Evolutionary conservation across 495 filamentous ascomycete species (phyloP).

Genomic region (Penicillium salamii): DNA sequence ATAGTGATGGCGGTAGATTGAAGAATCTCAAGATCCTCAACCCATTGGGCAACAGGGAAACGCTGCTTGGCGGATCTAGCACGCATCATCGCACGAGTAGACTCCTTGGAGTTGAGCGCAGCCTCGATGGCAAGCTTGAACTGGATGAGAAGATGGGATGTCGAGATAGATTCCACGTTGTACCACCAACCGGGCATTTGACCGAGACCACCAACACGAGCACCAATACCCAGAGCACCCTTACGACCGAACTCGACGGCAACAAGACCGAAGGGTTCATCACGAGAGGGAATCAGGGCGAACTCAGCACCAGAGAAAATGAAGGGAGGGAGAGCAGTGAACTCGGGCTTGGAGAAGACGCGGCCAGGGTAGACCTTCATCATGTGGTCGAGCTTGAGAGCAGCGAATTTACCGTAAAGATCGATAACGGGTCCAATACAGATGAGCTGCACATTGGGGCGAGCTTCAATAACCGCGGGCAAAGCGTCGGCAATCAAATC

Average conservation of each 20-base stretch:
- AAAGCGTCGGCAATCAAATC: constrained; percentile 80
- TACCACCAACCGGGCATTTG: constrained; percentile 78
- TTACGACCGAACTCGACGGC: constrained; percentile 79
- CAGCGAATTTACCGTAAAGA: constrained; percentile 75
- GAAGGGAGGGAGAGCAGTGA: constrained; percentile 70
- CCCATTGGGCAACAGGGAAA: constrained; percentile 71
- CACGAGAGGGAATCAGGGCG: constrained; percentile 73
- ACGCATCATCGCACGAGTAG: constrained; percentile 64
- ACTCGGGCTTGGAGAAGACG: constrained; percentile 77
- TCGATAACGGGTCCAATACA: constrained; percentile 74
- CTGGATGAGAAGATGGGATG: constrained; percentile 66
- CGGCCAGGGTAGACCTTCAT: constrained; percentile 71
- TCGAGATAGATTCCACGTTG: constrained; percentile 66
- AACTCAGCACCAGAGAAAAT: constrained; percentile 80
- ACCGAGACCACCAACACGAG: constrained; percentile 62
- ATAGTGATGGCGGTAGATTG: constrained; percentile 53
- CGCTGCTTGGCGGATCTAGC: constrained; percentile 71
- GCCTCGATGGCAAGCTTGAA: constrained; percentile 68
- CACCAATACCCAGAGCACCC: constrained; percentile 72
- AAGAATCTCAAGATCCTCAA: constrained; percentile 59
- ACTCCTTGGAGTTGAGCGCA: constrained; percentile 59
- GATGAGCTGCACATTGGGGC: constrained; percentile 66
- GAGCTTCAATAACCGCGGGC: constrained; percentile 64
- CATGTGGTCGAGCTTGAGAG: constrained; percentile 68
- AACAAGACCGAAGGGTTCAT: constrained; percentile 76